A percentile compares a stretch with the other conserved stretches of the same genome.
These are phyloP conservation scores for Kodamaea restingae DNA, from an alignment of 805 yeast genomes.

Conservation along the genomic window DNA sequence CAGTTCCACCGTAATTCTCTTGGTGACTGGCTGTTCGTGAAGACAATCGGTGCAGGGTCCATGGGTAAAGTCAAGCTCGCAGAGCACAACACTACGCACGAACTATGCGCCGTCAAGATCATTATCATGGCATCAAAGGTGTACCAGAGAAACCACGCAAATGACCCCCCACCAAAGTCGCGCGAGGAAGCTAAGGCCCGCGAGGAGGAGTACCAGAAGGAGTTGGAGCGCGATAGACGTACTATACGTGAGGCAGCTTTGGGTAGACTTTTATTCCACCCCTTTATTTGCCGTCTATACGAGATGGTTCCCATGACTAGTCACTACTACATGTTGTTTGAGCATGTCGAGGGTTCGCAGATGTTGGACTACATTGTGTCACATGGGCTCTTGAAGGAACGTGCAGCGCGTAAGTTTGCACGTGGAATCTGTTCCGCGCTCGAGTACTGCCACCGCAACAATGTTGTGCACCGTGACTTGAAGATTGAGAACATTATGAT, in stretches of 20 bases:
- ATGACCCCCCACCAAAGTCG: constrained; percentile 62
- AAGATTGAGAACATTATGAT: constrained; percentile 96
- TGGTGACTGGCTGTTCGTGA: constrained; percentile 95
- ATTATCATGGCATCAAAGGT: constrained; percentile 84
- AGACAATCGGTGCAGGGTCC: constrained; percentile 96
- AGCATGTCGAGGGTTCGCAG: constrained; percentile 96
- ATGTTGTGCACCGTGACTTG: constrained; percentile 94
- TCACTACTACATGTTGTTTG: constrained; percentile 95
- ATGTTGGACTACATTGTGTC: constrained; percentile 95
- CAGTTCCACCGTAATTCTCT: constrained; percentile 81
- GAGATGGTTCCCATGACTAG: constrained; percentile 96
- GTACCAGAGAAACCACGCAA: constrained; percentile 66
- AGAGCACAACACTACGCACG: constrained; percentile 72
- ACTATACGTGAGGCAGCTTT: constrained; percentile 94
- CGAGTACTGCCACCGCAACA: constrained; percentile 89
- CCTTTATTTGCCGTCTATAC: constrained; percentile 83
- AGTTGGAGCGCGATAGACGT: constrained; percentile 84
- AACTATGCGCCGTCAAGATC: constrained; percentile 87
- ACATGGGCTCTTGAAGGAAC: constrained; percentile 91
- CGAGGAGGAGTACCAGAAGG: constrained; percentile 72
- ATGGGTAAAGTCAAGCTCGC: constrained; percentile 99
- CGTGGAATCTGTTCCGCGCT: constrained; percentile 92
- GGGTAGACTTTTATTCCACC: constrained; percentile 86
- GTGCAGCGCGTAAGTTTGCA: constrained; percentile 91
- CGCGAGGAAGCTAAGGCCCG: constrained; percentile 55